Percentiles rank a stretch among this genome's conserved stretches.
Evolutionary conservation across 805 yeast genomes (phyloP).

Genomic region (Starmerella apicola): DNA sequence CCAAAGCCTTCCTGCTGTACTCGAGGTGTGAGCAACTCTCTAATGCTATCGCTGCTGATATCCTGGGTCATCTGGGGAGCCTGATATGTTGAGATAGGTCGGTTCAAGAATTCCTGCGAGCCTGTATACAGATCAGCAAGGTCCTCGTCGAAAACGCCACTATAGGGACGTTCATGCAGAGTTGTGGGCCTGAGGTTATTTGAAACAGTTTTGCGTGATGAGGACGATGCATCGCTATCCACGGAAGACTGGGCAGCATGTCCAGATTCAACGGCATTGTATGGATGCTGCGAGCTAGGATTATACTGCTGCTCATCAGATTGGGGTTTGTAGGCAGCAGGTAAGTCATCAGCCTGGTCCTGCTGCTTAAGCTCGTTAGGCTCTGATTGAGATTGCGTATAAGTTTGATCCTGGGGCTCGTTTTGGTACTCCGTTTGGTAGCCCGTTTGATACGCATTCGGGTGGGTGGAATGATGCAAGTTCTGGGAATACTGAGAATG

Average conservation of each 20-base stretch:
- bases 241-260: not conserved
- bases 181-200: not conserved
- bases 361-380: not conserved
- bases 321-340: not conserved
- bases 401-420: not conserved
- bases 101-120: conserved; percentile 22
- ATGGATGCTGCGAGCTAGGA: not conserved
- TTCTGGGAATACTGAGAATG: no score
- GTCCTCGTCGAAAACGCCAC: conserved; percentile 22
- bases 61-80: conserved; percentile 13
- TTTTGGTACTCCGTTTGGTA: not conserved
- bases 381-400: not conserved
- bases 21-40: conserved; percentile 22
- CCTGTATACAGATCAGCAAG: conserved; percentile 26
- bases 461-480: not conserved
- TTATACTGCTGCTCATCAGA: not conserved
- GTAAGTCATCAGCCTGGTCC: not conserved
- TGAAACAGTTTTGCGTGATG: not conserved
- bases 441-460: not conserved
- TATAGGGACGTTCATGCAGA: conserved; percentile 3
- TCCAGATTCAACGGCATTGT: no score
- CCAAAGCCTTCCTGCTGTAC: conserved; percentile 11
- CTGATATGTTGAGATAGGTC: conserved; percentile 24
- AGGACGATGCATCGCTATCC: not conserved
- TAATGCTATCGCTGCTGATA: conserved; percentile 17